Evolutionary conservation across 2,329 filamentous ascomycete genomes (phyloP).

Genomic region (Aspergillus eucalypticola): DNA sequence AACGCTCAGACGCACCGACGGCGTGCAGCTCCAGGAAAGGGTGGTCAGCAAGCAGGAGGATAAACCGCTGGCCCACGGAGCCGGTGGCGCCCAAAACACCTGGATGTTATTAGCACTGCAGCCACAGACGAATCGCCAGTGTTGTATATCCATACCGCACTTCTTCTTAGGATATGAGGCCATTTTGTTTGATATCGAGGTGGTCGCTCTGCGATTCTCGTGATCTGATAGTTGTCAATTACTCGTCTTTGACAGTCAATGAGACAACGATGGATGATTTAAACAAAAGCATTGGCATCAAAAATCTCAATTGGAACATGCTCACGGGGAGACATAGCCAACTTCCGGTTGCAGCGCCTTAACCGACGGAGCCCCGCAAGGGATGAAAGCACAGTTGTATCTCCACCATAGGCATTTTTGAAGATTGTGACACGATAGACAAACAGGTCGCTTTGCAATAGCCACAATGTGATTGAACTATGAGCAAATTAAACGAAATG

Average conservation of each 20-base stretch:
- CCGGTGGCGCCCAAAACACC: constrained; percentile 88
- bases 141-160: constrained; percentile 35
- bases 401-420: background rate
- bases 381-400: background rate
- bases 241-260: background rate
- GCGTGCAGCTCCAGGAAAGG: constrained; percentile 84
- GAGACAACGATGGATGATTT: background rate
- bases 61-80: constrained; percentile 92
- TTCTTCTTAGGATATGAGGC: constrained; percentile 40
- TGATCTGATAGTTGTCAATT: constrained; percentile 11
- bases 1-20: constrained; percentile 84
- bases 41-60: constrained; percentile 85
- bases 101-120: constrained; percentile 34
- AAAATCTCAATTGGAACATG: background rate
- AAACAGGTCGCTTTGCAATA: background rate
- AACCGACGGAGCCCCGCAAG: background rate
- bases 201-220: constrained; percentile 2
- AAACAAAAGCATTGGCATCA: too few relatives aligned
- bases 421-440: background rate
- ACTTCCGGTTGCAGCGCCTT: background rate
- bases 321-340: background rate
- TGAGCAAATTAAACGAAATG: background rate
- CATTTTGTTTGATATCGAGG: constrained; percentile 26
- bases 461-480: background rate
- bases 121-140: background rate